Conservation (phyloP, 2,329 filamentous ascomycete genomes). For the Aspergillus cejpii region DNA sequence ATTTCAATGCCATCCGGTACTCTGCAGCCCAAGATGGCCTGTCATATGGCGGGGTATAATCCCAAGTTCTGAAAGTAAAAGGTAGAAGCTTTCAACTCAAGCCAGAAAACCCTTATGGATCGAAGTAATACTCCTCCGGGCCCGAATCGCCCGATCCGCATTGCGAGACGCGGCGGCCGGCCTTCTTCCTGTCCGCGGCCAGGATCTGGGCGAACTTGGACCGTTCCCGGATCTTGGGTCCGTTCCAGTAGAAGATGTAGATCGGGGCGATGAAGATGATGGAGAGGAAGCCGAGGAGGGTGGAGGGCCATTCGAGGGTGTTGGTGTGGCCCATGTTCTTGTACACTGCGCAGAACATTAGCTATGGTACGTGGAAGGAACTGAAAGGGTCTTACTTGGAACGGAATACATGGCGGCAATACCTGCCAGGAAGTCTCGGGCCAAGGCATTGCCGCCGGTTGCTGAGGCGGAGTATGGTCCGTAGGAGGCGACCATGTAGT, state of each 20-base stretch:
- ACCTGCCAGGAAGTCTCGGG: constrained; percentile 66
- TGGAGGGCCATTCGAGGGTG: constrained; percentile 50
- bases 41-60: no score
- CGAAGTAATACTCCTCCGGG: constrained; percentile 21
- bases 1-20: no score
- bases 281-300: constrained; percentile 47
- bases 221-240: constrained; percentile 46
- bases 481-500: constrained; percentile 71
- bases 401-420: constrained; percentile 62
- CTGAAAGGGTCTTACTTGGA: constrained; percentile 37
- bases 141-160: constrained; percentile 23
- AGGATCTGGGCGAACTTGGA: constrained; percentile 48
- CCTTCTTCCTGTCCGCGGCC: constrained; percentile 20
- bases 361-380: not conserved
- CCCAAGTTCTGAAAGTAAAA: no score
- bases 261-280: constrained; percentile 49
- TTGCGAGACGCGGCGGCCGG: constrained; percentile 20
- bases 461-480: constrained; percentile 67
- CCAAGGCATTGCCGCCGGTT: constrained; percentile 68
- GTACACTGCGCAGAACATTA: constrained; percentile 38
- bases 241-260: constrained; percentile 52
- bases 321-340: constrained; percentile 39
- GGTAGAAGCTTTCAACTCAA: no score
- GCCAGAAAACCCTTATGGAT: not conserved
- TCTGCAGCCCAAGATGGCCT: no score